phyloP scores from a whole-genome alignment of 768 basidiomycete species.

The Phanerochaete carnosa region DNA sequence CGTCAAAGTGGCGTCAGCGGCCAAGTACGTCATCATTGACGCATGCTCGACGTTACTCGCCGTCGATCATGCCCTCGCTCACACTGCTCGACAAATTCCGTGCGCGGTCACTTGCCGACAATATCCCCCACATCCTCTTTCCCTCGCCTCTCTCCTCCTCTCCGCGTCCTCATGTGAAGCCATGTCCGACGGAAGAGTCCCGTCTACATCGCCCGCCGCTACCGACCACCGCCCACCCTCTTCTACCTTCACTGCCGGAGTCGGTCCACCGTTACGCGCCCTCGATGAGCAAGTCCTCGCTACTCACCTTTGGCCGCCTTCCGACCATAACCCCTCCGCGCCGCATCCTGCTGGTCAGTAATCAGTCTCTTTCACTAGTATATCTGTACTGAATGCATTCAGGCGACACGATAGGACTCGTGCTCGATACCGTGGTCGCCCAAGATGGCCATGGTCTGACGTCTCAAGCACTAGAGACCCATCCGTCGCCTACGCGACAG shows the following conservation, averaged over 20 bases:
- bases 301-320: neutral
- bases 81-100: too few species aligned
- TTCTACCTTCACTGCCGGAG: neutral
- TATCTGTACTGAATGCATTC: neutral
- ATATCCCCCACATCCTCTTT: neutral
- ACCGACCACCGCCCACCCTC: neutral
- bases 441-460: neutral
- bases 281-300: neutral
- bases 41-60: too few species aligned
- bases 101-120: neutral
- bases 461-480: neutral
- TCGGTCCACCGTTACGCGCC: neutral
- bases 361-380: neutral
- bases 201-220: neutral
- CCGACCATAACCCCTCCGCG: neutral
- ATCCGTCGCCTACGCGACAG: neutral
- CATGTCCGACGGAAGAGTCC: neutral
- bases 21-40: neutral
- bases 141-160: neutral
- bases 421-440: neutral
- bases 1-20: neutral
- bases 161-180: neutral
- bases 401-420: neutral
- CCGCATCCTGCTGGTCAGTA: neutral
- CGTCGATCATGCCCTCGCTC: too few species aligned